phyloP scores from a whole-genome alignment of 2,329 filamentous ascomycete genomes.

The Talaromyces sp. region DNA sequence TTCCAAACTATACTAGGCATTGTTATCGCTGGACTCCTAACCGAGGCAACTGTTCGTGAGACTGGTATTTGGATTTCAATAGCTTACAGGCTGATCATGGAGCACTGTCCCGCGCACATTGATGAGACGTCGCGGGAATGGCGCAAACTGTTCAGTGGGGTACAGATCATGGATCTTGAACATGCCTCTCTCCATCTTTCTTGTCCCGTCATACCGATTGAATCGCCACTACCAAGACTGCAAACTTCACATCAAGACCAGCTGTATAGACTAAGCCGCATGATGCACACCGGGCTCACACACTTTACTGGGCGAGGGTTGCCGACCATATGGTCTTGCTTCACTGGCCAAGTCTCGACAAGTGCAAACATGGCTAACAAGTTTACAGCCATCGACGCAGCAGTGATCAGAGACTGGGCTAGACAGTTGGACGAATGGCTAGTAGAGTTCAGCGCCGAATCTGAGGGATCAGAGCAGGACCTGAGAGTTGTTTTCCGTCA shows the following conservation, averaged over 20 bases:
- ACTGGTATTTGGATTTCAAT: slow-evolving; percentile 11
- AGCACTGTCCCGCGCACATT: slow-evolving; percentile 8
- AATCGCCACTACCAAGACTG: slow-evolving; percentile 9
- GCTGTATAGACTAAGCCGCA: slow-evolving; percentile 9
- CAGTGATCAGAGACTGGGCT: slow-evolving; percentile 10
- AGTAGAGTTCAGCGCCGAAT: slow-evolving; percentile 7
- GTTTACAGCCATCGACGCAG: slow-evolving; percentile 7
- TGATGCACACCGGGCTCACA: slow-evolving; percentile 11
- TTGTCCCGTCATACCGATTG: slow-evolving; percentile 11
- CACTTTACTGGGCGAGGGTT: slow-evolving; percentile 11
- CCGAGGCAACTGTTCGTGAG: slow-evolving; percentile 7
- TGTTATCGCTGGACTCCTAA: slow-evolving; percentile 9
- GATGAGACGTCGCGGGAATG: slow-evolving; percentile 11
- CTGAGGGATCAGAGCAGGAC: slow-evolving; percentile 7
- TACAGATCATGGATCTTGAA: slow-evolving; percentile 10
- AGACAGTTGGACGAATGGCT: slow-evolving; percentile 11
- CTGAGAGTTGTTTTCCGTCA: slow-evolving; percentile 10
- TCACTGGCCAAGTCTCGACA: not conserved
- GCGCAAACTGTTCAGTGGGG: slow-evolving; percentile 11
- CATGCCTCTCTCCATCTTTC: slow-evolving; percentile 12
- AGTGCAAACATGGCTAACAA: not conserved
- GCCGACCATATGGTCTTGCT: slow-evolving; percentile 11
- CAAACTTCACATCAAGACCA: slow-evolving; percentile 9
- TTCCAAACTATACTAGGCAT: slow-evolving; percentile 10
- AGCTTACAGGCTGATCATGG: slow-evolving; percentile 7